Base-by-base conservation (phyloP, 306 rosid species). In the Glycine soja region DNA sequence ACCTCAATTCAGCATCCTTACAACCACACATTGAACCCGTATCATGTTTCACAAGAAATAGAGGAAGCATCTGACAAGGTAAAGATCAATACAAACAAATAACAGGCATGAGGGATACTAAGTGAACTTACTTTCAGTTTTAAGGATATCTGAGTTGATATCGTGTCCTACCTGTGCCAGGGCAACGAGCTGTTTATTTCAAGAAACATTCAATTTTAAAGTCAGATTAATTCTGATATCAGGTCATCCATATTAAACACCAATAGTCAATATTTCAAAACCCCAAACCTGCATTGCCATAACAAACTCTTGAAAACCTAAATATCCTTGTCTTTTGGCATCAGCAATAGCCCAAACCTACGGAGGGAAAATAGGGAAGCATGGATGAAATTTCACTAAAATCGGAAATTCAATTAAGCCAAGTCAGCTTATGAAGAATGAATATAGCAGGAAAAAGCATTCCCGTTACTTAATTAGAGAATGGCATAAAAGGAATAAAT, bases 281-380 rank as follows among this genome's bases (percentile, higher is more conserved):
- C 63, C 8, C 15, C 46, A 5, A 85, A 93, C 97, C 97, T 90
- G 97, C 99, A 95, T 89, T 34, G 98, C 98, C 2, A 92, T 85
- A n/a, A 92, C 80, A 82, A 95, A 95, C 87, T 95, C 94, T 1
- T 80, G 53, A 11, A 93, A 77, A 13, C 97, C 93, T 58, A 95
- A 54, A 83, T 83, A 95, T 7, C 98, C 99, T 68, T 88, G 95
- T 48, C 94, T 83, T 48, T 85, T 95, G 3, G 83, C 78, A 86
- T 93, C 98, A 0, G 98, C 93, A 32, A 88, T 74, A 12, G 97
- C 99, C 99, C 99, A 95, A 66, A 95, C 89, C 87, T 84, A 59
- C 0, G 11, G 63, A 16, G 2, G 8, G 56, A 7, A 66, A 78
- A 45, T 14, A 46, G 30, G 30, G 30, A 24, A 24, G 30, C 30